Base-by-base conservation (phyloP, 768 basidiomycete species). In the Boletus rufocinnamomeus region DNA sequence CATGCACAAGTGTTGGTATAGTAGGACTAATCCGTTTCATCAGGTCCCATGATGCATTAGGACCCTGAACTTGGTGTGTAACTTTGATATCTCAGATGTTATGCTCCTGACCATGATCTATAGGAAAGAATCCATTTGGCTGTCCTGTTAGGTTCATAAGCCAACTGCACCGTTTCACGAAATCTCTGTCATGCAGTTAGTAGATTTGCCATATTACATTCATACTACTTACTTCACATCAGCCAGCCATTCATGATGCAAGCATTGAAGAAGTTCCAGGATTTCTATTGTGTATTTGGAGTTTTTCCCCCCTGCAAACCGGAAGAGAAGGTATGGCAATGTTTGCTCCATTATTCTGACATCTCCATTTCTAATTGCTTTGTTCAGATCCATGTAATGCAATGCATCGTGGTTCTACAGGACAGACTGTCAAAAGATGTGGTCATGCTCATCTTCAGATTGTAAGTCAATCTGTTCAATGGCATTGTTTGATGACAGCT, bases 361-460 rank as follows among this genome's bases (percentile, higher is more conserved):
- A 21, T 52, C 51, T 32, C 51, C 40, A 23, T 52, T 43, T 52
- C 38, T 52, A 52, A 52, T 41, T 9, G 40, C 51, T 41, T 52
- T 40, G n/a, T 52, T 30, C 1, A 52, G 28, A 4, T 52, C 28
- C 51, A 52, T 6, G 2, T 52, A 52, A 28, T 4, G 2, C 21
- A 52, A 30, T 2, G 14, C 40, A 30, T 52, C 7, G 3, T 2
- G n/a, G n/a, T 52, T 52, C 40, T 40, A 52, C 14, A 43, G 9
- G 2, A 52, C 4, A 0, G 16, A 3, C 21, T 52, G 40, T 1
- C 6, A 5, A 14, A 52, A 52, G 1, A 52, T 52, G 5, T 52
- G 2, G 11, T 52, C 7, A 4, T 2, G 9, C 41, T 52, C 16
- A 11, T 43, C 41, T 32, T 52, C 30, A 30, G 41, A 16, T 23